A percentile compares a stretch with the other conserved stretches of the same genome.
Evolutionary conservation across 2,329 filamentous ascomycete genomes (phyloP).

Genomic region (Periconia macrospinosa): DNA sequence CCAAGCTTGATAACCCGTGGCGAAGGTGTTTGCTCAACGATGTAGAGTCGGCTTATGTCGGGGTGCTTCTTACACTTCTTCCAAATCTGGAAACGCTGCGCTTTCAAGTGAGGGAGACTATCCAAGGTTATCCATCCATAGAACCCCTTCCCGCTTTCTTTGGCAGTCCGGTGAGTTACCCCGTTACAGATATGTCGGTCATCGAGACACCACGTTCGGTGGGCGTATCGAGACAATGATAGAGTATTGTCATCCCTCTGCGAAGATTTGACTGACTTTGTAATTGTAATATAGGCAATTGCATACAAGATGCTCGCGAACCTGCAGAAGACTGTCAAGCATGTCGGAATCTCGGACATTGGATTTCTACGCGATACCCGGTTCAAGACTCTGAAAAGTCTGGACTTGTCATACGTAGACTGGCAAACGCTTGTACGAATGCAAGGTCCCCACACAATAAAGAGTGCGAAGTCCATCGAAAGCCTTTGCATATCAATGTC

Average conservation of each 20-base stretch:
- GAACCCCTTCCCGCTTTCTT: slow-evolving; percentile 25
- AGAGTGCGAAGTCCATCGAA: slow-evolving; percentile 15
- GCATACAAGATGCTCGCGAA: slow-evolving; percentile 7
- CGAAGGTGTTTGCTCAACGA: slow-evolving; percentile 18
- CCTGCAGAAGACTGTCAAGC: slow-evolving; percentile 10
- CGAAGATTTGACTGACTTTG: too few species aligned
- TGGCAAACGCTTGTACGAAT: slow-evolving; percentile 19
- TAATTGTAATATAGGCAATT: background rate
- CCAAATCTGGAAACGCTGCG: slow-evolving; percentile 22
- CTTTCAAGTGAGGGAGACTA: slow-evolving; percentile 22
- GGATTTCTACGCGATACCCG: slow-evolving; percentile 17
- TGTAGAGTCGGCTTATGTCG: slow-evolving; percentile 27
- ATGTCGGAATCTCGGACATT: slow-evolving; percentile 18
- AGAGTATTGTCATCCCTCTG: too few species aligned
- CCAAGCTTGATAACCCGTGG: slow-evolving; percentile 16
- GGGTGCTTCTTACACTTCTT: slow-evolving; percentile 19
- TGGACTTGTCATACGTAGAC: slow-evolving; percentile 17
- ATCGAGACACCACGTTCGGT: too few species aligned
- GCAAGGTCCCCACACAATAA: slow-evolving; percentile 24
- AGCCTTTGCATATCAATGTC: slow-evolving; percentile 17
- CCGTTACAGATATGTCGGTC: too few species aligned
- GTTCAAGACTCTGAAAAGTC: slow-evolving; percentile 14
- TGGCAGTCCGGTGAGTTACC: slow-evolving; percentile 7
- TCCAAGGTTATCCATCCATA: slow-evolving; percentile 15
- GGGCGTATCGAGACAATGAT: too few species aligned